Conservation (phyloP, 2,329 filamentous ascomycete genomes). For the Sporothrix mexicana region DNA sequence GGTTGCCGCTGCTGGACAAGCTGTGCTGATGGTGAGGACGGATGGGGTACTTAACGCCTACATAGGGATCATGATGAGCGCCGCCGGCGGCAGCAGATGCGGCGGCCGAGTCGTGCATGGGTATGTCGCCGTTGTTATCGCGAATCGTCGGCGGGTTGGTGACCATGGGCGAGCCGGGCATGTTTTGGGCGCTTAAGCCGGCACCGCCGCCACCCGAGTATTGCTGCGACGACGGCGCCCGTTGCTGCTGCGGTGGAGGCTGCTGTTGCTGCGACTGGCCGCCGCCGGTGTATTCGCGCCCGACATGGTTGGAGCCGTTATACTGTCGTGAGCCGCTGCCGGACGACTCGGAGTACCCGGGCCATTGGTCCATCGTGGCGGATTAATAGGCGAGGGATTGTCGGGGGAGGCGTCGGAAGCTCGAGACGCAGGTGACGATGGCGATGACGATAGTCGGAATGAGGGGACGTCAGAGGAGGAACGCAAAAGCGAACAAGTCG, state of each 20-base stretch:
- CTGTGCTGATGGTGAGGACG: conserved; percentile 80
- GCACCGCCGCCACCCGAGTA: conserved; percentile 37
- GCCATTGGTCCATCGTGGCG: conserved; percentile 66
- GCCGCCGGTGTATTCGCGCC: conserved; percentile 39
- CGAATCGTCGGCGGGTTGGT: conserved; percentile 55
- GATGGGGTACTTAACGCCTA: conserved; percentile 83
- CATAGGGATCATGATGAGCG: conserved; percentile 71
- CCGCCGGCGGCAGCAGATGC: conserved; percentile 20
- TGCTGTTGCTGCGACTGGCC: conserved; percentile 37
- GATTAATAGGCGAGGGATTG: not conserved
- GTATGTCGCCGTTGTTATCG: conserved; percentile 75
- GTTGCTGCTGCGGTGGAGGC: conserved; percentile 40
- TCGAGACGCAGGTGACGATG: not conserved
- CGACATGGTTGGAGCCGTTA: conserved; percentile 50
- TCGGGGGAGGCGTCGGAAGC: not conserved
- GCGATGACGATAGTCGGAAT: too few species aligned
- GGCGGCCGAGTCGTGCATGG: conserved; percentile 77
- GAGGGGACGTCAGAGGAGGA: too few species aligned
- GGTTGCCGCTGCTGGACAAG: conserved; percentile 55
- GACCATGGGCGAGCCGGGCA: conserved; percentile 63
- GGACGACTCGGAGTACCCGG: conserved; percentile 69
- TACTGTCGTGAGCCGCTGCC: conserved; percentile 68
- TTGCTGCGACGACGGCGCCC: conserved; percentile 36
- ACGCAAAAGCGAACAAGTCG: too few species aligned
- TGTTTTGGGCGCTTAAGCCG: conserved; percentile 44